Conservation (phyloP, 2,329 filamentous ascomycete genomes). For the Shiraia bambusicola region DNA sequence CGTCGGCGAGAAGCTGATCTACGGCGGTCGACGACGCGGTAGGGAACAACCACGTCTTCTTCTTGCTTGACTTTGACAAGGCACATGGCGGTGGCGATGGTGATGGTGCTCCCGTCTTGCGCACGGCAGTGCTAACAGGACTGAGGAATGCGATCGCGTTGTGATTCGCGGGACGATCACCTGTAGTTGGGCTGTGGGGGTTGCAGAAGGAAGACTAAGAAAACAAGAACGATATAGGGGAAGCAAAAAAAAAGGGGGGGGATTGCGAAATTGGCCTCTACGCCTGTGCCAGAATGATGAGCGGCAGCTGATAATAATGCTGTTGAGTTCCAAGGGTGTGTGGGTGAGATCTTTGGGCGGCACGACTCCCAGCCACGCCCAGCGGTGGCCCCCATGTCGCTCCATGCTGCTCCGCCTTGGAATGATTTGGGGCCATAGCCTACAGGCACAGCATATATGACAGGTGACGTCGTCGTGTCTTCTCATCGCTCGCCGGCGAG, state of each 20-base stretch:
- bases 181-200: too few species aligned
- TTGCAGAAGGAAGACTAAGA: constrained; percentile 16
- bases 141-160: constrained; percentile 30
- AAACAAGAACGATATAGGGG: too few species aligned
- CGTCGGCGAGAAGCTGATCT: constrained; percentile 36
- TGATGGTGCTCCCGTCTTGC: constrained; percentile 3
- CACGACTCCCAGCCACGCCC: constrained; percentile 33
- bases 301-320: constrained; percentile 20
- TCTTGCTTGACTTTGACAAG: constrained; percentile 50
- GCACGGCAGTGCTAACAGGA: constrained; percentile 1
- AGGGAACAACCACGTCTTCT: constrained; percentile 47
- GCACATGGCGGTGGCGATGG: constrained; percentile 43
- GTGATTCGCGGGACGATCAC: constrained; percentile 37
- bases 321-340: constrained; percentile 19
- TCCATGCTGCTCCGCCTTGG: constrained; percentile 29
- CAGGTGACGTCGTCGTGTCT: constrained; percentile 25
- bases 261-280: too few species aligned
- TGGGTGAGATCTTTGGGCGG: constrained; percentile 23
- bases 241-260: too few species aligned
- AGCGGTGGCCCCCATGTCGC: constrained; percentile 25
- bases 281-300: constrained; percentile 16
- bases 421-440: too few species aligned
- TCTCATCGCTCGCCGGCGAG: constrained; percentile 17
- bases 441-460: constrained; percentile 5
- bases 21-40: constrained; percentile 36